Conservation (phyloP, 345 rosid species). For the Salix viminalis region DNA sequence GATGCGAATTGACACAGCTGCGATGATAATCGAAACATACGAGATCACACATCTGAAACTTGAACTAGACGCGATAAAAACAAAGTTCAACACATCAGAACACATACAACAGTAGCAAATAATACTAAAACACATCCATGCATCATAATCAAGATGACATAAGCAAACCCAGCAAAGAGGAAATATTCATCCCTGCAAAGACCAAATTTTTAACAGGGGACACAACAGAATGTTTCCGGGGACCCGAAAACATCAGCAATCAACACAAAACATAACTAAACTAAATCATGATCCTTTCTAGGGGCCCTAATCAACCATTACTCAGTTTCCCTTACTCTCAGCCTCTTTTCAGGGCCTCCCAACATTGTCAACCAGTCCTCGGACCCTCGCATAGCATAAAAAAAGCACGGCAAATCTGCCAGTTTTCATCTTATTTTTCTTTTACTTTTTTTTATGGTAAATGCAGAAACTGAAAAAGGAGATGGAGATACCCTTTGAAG, state of each 20-base stretch:
- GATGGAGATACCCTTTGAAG: not conserved
- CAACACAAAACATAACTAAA: not conserved
- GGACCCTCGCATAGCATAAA: not conserved
- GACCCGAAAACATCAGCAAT: not conserved
- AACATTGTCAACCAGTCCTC: not conserved
- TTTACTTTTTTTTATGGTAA: not conserved
- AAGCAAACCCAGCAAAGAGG: not conserved
- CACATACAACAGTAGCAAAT: not conserved
- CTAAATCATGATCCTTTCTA: not conserved
- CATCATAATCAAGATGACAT: not conserved
- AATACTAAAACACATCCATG: not conserved
- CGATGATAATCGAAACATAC: not conserved
- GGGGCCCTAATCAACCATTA: not conserved
- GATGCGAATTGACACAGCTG: not conserved
- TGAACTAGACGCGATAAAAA: not conserved
- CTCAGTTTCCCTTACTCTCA: not conserved
- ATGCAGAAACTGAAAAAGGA: not conserved
- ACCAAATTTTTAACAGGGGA: not conserved
- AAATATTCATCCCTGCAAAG: not conserved
- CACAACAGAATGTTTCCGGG: not conserved
- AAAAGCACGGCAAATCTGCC: not conserved
- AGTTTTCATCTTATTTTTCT: not conserved
- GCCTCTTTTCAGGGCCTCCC: not conserved
- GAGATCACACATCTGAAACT: not conserved
- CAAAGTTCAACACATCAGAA: not conserved